phyloP scores from a whole-genome alignment of 1,284 basidiomycete species.

The Sporisorium scitamineum region DNA sequence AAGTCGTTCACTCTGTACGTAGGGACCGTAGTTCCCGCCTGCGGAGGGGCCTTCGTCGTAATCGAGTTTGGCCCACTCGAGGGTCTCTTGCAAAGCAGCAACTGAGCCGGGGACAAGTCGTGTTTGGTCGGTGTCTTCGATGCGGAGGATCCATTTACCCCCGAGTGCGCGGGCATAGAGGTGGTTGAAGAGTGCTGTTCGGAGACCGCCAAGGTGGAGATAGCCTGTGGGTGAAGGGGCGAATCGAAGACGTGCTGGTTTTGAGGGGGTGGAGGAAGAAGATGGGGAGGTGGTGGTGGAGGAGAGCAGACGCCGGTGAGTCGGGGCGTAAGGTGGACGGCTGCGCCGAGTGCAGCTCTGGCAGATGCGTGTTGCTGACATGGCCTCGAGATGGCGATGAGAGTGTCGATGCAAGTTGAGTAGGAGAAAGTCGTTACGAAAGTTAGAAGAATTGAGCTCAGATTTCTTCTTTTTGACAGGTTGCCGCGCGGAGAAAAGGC shows the following conservation, averaged over 20 bases:
- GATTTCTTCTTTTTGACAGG: background rate
- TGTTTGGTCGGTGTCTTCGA: constrained; percentile 89
- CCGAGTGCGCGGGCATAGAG: constrained; percentile 82
- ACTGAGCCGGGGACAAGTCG: constrained; percentile 81
- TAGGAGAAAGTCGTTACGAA: background rate
- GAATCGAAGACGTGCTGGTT: constrained; percentile 78
- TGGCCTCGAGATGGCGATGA: background rate
- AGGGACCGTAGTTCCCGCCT: constrained; percentile 69
- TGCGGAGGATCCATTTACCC: constrained; percentile 88
- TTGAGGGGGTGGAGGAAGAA: constrained; percentile 1
- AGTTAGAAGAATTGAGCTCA: background rate
- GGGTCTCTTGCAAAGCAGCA: constrained; percentile 79
- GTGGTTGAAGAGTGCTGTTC: constrained; percentile 94
- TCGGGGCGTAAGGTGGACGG: background rate
- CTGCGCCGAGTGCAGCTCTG: background rate
- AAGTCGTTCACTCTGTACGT: constrained; percentile 82
- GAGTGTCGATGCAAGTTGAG: background rate
- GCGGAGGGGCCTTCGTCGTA: constrained; percentile 83
- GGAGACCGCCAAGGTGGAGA: constrained; percentile 92
- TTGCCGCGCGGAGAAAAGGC: background rate
- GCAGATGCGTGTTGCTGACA: background rate
- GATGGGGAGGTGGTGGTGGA: background rate
- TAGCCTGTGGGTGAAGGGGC: constrained; percentile 96
- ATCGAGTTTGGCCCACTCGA: constrained; percentile 92
- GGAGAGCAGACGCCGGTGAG: constrained; percentile 3